A percentile compares a stretch with the other conserved stretches of the same genome.
These are phyloP conservation scores for Saccharomycopsis sp. DNA, from an alignment of 805 yeast species.

Conservation along the genomic window DNA sequence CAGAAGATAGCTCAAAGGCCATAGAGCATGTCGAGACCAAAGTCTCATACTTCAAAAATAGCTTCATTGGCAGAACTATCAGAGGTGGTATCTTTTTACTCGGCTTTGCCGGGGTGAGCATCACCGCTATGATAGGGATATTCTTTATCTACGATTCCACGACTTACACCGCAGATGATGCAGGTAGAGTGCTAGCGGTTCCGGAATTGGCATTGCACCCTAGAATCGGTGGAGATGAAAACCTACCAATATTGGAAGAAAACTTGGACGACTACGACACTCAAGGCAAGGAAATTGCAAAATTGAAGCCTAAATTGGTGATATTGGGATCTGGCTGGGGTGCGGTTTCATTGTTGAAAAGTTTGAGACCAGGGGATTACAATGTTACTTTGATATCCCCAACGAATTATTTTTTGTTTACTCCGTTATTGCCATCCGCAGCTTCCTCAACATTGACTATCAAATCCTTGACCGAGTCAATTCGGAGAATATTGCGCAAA, in stretches of 20 bases:
- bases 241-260: constrained; percentile 49
- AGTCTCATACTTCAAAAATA: constrained; percentile 23
- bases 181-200: constrained; percentile 36
- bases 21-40: too few species aligned
- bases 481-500: constrained; percentile 44
- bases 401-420: constrained; percentile 58
- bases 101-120: constrained; percentile 37
- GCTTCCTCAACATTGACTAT: constrained; percentile 64
- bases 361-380: constrained; percentile 43
- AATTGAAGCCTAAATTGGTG: constrained; percentile 48
- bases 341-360: constrained; percentile 48
- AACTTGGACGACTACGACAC: constrained; percentile 51
- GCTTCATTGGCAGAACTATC: constrained; percentile 28
- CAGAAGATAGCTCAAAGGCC: too few species aligned
- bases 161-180: constrained; percentile 42
- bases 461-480: constrained; percentile 55
- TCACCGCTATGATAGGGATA: constrained; percentile 34
- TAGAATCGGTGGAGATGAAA: constrained; percentile 59
- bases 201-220: constrained; percentile 48
- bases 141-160: constrained; percentile 60
- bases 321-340: constrained; percentile 70
- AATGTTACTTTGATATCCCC: constrained; percentile 63
- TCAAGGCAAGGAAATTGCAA: constrained; percentile 35
- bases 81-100: constrained; percentile 30
- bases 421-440: constrained; percentile 61